Percentiles rank a stretch among this genome's conserved stretches.
Evolutionary conservation across 108 stramenopile genomes (phyloP).

Genomic region (Aurantiochytrium sp.): DNA sequence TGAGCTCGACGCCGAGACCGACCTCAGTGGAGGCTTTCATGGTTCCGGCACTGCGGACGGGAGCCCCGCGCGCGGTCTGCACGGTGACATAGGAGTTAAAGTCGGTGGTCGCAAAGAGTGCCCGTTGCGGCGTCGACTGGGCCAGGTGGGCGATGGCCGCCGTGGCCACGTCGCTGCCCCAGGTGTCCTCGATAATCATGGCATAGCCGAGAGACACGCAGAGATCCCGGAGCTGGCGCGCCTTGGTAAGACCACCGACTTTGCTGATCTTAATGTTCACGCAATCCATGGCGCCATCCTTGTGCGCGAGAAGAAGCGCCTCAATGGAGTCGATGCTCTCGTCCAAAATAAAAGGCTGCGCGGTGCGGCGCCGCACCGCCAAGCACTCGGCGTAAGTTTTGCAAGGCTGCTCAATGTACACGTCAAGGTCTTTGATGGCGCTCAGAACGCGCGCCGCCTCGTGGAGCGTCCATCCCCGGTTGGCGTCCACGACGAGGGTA

Average conservation of each 20-base stretch:
- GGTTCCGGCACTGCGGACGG: neutral
- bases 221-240: conserved; percentile 13
- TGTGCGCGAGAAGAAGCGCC: neutral
- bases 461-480: conserved; percentile 28
- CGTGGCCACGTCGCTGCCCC: conserved; percentile 33
- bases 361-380: neutral
- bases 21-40: neutral
- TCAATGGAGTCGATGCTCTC: conserved; percentile 33
- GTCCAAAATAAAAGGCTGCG: conserved; percentile 31
- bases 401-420: conserved; percentile 37
- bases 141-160: conserved; percentile 34
- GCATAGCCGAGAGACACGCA: neutral
- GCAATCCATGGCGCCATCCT: conserved; percentile 28
- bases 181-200: conserved; percentile 33
- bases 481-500: conserved; percentile 26
- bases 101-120: neutral
- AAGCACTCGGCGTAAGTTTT: conserved; percentile 23
- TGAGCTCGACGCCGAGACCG: conserved; percentile 17
- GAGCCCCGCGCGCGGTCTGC: neutral
- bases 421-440: conserved; percentile 8
- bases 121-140: neutral
- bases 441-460: conserved; percentile 15
- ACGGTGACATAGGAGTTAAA: conserved; percentile 32
- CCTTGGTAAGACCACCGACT: conserved; percentile 31
- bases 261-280: conserved; percentile 35